Conservation (phyloP, 2,329 filamentous ascomycete genomes). For the Fusarium ramigenum region DNA sequence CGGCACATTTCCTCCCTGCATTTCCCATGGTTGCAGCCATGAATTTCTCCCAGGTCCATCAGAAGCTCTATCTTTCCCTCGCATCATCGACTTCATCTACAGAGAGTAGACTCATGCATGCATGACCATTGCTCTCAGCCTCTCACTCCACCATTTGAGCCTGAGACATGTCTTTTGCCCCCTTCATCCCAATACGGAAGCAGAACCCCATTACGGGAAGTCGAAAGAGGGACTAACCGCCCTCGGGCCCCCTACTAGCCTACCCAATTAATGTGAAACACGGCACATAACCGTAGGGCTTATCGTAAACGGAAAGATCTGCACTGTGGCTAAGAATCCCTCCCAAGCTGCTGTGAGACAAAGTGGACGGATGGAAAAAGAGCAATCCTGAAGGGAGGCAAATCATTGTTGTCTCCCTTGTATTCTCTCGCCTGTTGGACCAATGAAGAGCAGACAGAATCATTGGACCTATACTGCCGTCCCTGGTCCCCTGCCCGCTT, state of each 20-base stretch:
- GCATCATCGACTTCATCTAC: neutral
- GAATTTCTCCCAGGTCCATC: neutral
- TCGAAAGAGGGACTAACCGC: neutral
- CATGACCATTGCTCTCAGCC: neutral
- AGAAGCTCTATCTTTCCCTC: neutral
- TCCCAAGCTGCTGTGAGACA: neutral
- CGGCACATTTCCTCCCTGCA: neutral
- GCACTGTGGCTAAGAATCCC: neutral
- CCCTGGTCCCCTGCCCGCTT: neutral
- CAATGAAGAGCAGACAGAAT: accelerated
- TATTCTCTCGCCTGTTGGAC: neutral
- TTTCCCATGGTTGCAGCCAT: neutral
- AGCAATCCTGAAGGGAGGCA: neutral
- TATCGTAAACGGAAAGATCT: neutral
- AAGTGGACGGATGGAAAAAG: neutral
- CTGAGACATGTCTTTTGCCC: neutral
- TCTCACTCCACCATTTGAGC: neutral
- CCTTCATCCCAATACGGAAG: neutral
- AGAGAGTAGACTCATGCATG: neutral
- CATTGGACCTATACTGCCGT: neutral
- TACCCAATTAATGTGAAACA: neutral
- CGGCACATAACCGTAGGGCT: neutral
- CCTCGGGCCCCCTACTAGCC: neutral
- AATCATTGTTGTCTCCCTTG: neutral
- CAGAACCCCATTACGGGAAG: neutral